Base-by-base conservation (phyloP, 2,329 filamentous ascomycete species). In the Trichophaea hybrida region DNA sequence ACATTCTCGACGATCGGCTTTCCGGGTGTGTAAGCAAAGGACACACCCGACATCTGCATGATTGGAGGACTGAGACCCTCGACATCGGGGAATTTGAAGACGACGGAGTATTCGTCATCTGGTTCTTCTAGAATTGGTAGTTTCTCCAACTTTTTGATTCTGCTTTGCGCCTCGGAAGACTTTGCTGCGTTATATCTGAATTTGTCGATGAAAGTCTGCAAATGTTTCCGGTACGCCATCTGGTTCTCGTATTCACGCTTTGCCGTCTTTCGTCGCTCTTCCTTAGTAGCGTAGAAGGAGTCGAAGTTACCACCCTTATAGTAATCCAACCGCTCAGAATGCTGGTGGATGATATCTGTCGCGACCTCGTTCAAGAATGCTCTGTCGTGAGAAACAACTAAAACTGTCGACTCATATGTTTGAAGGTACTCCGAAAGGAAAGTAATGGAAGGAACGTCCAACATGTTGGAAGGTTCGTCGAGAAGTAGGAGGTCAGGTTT, bases 381-480 rank as follows among this genome's bases (percentile, higher is more conserved):
- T 79, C 93, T 83, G 81, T 98, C 93, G 86, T 98, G 93, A 73
- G 88, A 95, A 65, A 98, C 93, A 57, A 98, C 91, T 12, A 98
- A 78, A 33, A 98, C 83, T 1, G 93, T 97, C 73, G 88, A 95
- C 43, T 91, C 91, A 71, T 98, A 98, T 53, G 77, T 78, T 73
- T 96, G 90, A 6, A 98, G 84, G 71, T 98, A 98, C 70, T 90
- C 91, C 52, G 91, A 86, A 72, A 98, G 80, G 81, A 97, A 98
- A 59, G 93, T 94, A 71, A 98, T 97, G 31, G 93, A 97, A n/a
- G 93, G 93, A 60, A 98, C 93, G 75, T 97, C 93, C 88, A 98
- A 89, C 91, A 97, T 97, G 83, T 97, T 97, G 59, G 91, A 97
- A 75, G 93, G 93, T 82, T 98, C 93, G 77, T 98, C 93, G 68